phyloP scores from a whole-genome alignment of 2,329 filamentous ascomycete genomes.

The Westerdykella sp. region DNA sequence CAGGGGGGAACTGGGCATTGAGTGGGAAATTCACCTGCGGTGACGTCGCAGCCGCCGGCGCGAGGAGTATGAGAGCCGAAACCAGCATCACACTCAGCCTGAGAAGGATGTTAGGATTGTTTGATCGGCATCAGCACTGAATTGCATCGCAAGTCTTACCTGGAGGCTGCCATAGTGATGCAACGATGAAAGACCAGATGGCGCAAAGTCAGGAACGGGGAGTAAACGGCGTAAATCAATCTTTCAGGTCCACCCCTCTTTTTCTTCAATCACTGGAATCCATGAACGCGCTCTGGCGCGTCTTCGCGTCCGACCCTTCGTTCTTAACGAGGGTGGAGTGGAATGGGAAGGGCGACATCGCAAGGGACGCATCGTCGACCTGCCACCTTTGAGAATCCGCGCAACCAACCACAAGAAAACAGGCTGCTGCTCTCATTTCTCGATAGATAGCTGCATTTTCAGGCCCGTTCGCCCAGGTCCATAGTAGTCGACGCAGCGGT shows the following conservation, averaged over 20 bases:
- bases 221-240: conserved; percentile 17
- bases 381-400: conserved; percentile 17
- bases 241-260: conserved; percentile 25
- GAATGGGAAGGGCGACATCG: conserved; percentile 13
- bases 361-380: conserved; percentile 25
- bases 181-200: conserved; percentile 6
- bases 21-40: conserved; percentile 59
- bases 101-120: neutral
- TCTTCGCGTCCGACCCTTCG: conserved; percentile 19
- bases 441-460: conserved; percentile 20
- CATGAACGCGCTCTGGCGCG: conserved; percentile 11
- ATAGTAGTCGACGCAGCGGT: conserved; percentile 47
- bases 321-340: conserved; percentile 10
- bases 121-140: conserved; percentile 4
- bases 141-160: conserved; percentile 10
- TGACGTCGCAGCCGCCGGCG: conserved; percentile 16
- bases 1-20: conserved; percentile 76
- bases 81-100: conserved; percentile 16
- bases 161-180: conserved; percentile 12
- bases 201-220: conserved; percentile 8
- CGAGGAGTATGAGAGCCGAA: conserved; percentile 12
- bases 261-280: conserved; percentile 23
- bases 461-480: conserved; percentile 43
- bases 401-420: conserved; percentile 7
- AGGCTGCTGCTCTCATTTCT: conserved; percentile 6